A percentile compares a stretch with the other conserved stretches of the same genome.
phyloP scores from a whole-genome alignment of 352 stramenopile genomes.

The Saprolegnia diclina region DNA sequence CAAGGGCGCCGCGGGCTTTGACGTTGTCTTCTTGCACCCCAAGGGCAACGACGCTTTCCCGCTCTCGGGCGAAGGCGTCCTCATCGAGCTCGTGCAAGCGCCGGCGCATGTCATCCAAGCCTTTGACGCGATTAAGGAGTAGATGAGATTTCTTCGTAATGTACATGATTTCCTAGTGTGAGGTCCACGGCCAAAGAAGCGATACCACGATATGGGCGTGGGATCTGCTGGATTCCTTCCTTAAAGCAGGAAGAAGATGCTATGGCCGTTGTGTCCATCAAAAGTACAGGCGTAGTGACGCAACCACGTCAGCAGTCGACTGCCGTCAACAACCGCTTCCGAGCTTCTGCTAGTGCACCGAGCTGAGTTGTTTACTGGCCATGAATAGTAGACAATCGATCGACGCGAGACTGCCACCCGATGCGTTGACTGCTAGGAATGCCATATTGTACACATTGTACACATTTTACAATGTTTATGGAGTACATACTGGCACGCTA shows the following conservation, averaged over 20 bases:
- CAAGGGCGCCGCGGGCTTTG: conserved; percentile 93
- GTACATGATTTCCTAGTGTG: not conserved
- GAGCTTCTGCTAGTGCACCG: too few species aligned
- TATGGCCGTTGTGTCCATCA: not conserved
- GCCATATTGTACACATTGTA: too few species aligned
- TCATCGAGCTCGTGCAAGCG: conserved; percentile 97
- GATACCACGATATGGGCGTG: not conserved
- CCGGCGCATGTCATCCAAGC: conserved; percentile 87
- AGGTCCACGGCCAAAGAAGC: too few species aligned
- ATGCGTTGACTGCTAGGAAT: too few species aligned
- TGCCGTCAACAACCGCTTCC: too few species aligned
- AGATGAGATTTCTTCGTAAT: not conserved
- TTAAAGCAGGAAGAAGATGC: not conserved
- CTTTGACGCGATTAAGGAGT: conserved; percentile 41
- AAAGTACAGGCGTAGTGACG: not conserved
- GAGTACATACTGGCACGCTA: too few species aligned
- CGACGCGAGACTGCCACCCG: too few species aligned
- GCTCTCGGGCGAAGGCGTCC: conserved; percentile 90
- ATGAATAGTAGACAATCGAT: too few species aligned
- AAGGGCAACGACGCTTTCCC: conserved; percentile 92
- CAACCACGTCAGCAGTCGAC: not conserved
- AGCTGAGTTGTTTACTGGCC: too few species aligned
- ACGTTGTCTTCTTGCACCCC: conserved; percentile 98
- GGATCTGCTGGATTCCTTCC: not conserved
- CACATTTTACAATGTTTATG: too few species aligned